Base-by-base conservation (phyloP, 1,139 yeast species). In the Candida frijolesensis region DNA sequence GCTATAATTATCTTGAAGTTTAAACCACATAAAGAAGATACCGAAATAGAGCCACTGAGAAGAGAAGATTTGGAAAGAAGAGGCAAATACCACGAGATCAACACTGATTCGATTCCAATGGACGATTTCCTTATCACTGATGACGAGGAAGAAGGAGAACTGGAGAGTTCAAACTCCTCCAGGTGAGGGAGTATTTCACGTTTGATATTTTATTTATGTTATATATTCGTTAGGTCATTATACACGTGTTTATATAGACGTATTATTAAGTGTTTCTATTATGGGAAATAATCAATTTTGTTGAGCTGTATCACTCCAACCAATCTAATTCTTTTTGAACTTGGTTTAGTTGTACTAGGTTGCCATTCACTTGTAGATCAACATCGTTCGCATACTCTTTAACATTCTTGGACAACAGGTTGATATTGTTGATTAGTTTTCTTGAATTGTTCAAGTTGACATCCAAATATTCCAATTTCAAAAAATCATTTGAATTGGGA, bases 1-100 rank as follows among this genome's bases (percentile, higher is more conserved):
- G 94, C 96, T 0, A 66, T 81, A 18, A 69, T 79, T 45, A 85
- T 87, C 12, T 72, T 89, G 30, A 61, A 50, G 39, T 77, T 71
- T 60, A 85, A 83, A 60, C 80, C 83, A 3, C 53, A 55, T 15
- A 43, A 48, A 9, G 48, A 47, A 19, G 54, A 51, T n/a, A 56
- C 46, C 4, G 47, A 37, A n/a, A 45, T 47, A 37, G 37, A 53
- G 29, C 38, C 47, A 2, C 18, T 6, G 32, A 6, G 15, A 7
- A 41, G 30, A 12, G 32, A 50, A 10, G 62, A 56, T 44, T 46
- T 60, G 32, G 61, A 62, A 40, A 48, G 51, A 16, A 54, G 55
- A 40, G 63, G 60, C 5, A 54, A 55, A 34, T 52, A 57, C 32
- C 51, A 48, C 16, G 48, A 51, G 34, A 50, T 60, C 14, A 51